Percentiles rank a stretch among this genome's conserved stretches.
Evolutionary conservation across 192 early-diverging fungal genomes (phyloP).

Genomic region (Rhizophlyctis rosea): DNA sequence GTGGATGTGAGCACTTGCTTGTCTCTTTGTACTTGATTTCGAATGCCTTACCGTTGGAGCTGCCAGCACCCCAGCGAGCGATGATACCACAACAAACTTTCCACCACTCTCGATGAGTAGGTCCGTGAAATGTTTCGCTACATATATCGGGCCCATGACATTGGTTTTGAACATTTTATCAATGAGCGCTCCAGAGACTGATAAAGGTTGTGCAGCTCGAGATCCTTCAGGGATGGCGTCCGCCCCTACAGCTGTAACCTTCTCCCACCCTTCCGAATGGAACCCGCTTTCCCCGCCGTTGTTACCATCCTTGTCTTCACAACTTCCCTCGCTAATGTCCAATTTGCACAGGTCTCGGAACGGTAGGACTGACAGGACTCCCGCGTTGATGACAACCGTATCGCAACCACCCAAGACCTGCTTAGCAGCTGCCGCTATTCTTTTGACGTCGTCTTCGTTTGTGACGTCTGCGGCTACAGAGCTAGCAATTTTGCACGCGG

Average conservation of each 20-base stretch:
- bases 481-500: constrained; percentile 17
- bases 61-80: constrained; percentile 67
- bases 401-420: constrained; percentile 48
- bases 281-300: constrained; percentile 11
- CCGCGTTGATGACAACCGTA: constrained; percentile 74
- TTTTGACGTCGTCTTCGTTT: constrained; percentile 42
- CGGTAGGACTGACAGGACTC: constrained; percentile 68
- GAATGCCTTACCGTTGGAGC: constrained; percentile 57
- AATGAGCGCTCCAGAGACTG: no score
- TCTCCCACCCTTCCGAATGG: constrained; percentile 40
- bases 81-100: constrained; percentile 71
- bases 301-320: constrained; percentile 13
- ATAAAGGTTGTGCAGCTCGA: no score
- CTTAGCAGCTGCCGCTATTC: constrained; percentile 23
- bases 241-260: no score
- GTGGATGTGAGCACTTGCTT: not conserved
- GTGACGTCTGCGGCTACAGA: constrained; percentile 61
- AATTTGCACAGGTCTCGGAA: constrained; percentile 52
- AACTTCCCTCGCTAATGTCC: no score
- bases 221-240: no score
- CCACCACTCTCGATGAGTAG: constrained; percentile 23
- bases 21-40: not conserved
- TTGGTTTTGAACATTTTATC: constrained; percentile 27
- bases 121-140: constrained; percentile 28
- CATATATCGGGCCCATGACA: constrained; percentile 27